Base-by-base conservation (phyloP, 805 yeast species). In the Yarrowia yakushimensis region DNA sequence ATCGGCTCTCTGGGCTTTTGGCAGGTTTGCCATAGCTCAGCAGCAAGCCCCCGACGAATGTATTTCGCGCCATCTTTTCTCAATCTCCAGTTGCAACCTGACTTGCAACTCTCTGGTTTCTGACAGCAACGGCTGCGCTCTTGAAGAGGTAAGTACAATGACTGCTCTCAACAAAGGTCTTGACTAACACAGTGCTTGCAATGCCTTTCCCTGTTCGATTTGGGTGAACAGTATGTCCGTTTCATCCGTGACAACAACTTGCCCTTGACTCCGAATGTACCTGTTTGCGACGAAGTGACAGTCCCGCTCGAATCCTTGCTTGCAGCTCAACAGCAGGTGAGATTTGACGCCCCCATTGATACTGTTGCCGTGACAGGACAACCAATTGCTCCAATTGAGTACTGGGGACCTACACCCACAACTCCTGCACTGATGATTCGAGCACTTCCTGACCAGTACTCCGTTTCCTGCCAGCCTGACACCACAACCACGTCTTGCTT, bases 151-250 rank as follows among this genome's bases (percentile, higher is more conserved):
- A 15, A 18, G 52, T 45, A 43, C 31, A 10, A 31, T 4, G 11
- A 12, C 13, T 2, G 8, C n/a, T 25, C 13, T 10, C 4, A 9
- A 4, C 5, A 27, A n/a, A n/a, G 31, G 10, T 4, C 8, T 25
- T 13, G 1, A 28, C 55, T 48, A 48, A 48, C 55, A 10, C 39
- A 48, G 55, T 48, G 55, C 55, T 11, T 31, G 28, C 55, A 48
- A 15, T 48, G 55, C 22, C 39, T 48, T 22, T 48, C 55, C 12
- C 28, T 48, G 20, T 48, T 31, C 10, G 55, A 48, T 12, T 6
- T 48, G 20, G 55, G 31, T 18, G 36, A 28, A 3, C 17, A 7
- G 7, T 45, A 45, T 18, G 55, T 48, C 22, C 20, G 20, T n/a
- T 48, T 31, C 28, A 10, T 33, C n/a, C 55, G 28, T 15, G 55